phyloP scores from a whole-genome alignment of 768 basidiomycete species.

The Lentinula sp. region DNA sequence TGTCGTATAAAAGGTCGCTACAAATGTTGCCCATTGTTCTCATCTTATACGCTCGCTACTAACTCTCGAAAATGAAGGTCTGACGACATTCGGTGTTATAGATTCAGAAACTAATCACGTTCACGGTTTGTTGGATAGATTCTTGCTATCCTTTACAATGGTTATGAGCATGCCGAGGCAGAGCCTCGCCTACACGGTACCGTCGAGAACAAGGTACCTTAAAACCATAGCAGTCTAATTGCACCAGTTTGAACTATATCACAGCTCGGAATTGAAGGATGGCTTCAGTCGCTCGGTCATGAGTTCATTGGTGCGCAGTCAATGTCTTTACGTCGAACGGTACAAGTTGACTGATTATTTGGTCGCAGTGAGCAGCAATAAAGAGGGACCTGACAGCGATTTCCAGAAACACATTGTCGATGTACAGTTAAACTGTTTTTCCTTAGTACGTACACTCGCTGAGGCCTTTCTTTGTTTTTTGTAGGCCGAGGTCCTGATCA shows the following conservation, averaged over 20 bases:
- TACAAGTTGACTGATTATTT: neutral
- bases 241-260: slow-evolving; percentile 4
- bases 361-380: slow-evolving; percentile 40
- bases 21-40: neutral
- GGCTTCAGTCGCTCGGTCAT: slow-evolving; percentile 68
- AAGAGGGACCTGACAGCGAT: slow-evolving; percentile 75
- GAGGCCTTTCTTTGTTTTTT: neutral
- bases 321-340: no score
- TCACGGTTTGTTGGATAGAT: slow-evolving; percentile 31
- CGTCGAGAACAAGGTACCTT: slow-evolving; percentile 65
- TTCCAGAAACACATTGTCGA: slow-evolving; percentile 82
- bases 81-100: neutral
- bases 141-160: slow-evolving; percentile 71
- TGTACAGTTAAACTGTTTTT: slow-evolving; percentile 33
- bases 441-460: neutral
- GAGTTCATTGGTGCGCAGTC: slow-evolving; percentile 56
- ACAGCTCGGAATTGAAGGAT: slow-evolving; percentile 68
- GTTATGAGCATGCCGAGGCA: slow-evolving; percentile 55
- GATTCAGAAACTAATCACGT: neutral
- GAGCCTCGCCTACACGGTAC: slow-evolving; percentile 79
- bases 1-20: neutral
- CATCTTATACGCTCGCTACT: neutral
- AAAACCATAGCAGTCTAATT: neutral
- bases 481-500: slow-evolving; percentile 75
- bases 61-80: neutral